These are phyloP conservation scores for Antarctomyces pellizariae DNA, from an alignment of 495 filamentous ascomycete species.

Conservation along the genomic window DNA sequence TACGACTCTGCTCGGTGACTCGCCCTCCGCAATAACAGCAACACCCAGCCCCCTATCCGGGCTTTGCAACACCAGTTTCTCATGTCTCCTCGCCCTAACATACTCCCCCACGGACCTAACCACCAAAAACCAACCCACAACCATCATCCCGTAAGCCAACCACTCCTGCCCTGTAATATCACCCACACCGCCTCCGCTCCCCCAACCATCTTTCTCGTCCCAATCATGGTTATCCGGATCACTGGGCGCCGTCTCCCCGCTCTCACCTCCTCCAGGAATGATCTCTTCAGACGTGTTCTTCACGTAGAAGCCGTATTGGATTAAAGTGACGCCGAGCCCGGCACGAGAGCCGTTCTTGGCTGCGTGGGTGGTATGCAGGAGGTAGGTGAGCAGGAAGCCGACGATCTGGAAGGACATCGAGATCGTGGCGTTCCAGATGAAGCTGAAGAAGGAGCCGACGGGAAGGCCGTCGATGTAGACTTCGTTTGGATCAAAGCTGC, in stretches of 20 bases:
- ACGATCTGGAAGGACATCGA: constrained; percentile 95
- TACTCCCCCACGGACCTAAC: constrained; percentile 81
- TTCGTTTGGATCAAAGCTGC: constrained; percentile 58
- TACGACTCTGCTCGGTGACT: constrained; percentile 63
- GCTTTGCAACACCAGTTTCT: constrained; percentile 80
- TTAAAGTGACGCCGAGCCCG: constrained; percentile 84
- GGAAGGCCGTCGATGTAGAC: constrained; percentile 92
- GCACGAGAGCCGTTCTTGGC: constrained; percentile 93
- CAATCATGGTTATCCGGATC: constrained; percentile 86
- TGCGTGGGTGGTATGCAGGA: constrained; percentile 91
- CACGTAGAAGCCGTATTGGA: constrained; percentile 93
- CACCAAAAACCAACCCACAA: constrained; percentile 93
- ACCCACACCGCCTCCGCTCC: constrained; percentile 16
- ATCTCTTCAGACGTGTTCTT: constrained; percentile 25
- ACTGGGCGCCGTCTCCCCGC: constrained; percentile 22
- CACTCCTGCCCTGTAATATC: constrained; percentile 53
- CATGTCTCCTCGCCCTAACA: constrained; percentile 64
- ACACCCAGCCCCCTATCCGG: constrained; percentile 74
- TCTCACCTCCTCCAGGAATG: constrained; percentile 19
- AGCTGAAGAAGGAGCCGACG: constrained; percentile 85
- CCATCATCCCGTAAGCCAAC: constrained; percentile 87
- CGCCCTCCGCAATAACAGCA: constrained; percentile 72
- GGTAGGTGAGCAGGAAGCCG: constrained; percentile 92
- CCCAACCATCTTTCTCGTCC: constrained; percentile 31
- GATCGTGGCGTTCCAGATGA: constrained; percentile 97